These are phyloP conservation scores for Lagenidium sp. DNA, from an alignment of 352 stramenopile species.

Conservation along the genomic window DNA sequence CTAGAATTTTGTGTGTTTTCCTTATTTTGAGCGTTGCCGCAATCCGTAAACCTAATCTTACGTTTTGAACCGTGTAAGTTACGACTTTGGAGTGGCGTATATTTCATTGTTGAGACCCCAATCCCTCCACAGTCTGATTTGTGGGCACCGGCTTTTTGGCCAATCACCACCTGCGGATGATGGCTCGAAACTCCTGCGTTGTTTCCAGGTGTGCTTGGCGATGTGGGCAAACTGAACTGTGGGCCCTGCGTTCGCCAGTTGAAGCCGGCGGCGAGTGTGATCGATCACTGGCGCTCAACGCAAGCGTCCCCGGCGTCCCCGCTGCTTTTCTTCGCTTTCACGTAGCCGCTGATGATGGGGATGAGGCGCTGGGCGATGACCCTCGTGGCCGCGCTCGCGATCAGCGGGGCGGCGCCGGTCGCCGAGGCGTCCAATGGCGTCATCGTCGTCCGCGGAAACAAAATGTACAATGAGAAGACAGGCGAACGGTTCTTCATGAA, in stretches of 20 bases:
- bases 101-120: background rate
- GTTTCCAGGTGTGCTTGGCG: too few relatives aligned
- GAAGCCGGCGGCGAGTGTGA: too few relatives aligned
- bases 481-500: constrained; percentile 84
- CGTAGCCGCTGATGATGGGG: background rate
- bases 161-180: constrained; percentile 12
- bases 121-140: constrained; percentile 11
- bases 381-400: constrained; percentile 2
- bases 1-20: too few relatives aligned
- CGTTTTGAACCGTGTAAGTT: background rate
- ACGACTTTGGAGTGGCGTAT: background rate
- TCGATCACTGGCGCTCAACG: too few relatives aligned
- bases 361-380: constrained; percentile 7
- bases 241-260: too few relatives aligned
- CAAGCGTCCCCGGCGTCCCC: too few relatives aligned
- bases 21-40: too few relatives aligned
- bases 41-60: constrained; percentile 1
- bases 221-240: too few relatives aligned
- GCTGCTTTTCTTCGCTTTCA: too few relatives aligned
- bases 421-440: background rate
- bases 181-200: too few relatives aligned
- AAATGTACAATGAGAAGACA: constrained; percentile 79
- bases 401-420: background rate
- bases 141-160: constrained; percentile 5
- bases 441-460: constrained; percentile 68